Conservation (phyloP, 2,329 filamentous ascomycete species). For the Decorospora gaudefroyi region DNA sequence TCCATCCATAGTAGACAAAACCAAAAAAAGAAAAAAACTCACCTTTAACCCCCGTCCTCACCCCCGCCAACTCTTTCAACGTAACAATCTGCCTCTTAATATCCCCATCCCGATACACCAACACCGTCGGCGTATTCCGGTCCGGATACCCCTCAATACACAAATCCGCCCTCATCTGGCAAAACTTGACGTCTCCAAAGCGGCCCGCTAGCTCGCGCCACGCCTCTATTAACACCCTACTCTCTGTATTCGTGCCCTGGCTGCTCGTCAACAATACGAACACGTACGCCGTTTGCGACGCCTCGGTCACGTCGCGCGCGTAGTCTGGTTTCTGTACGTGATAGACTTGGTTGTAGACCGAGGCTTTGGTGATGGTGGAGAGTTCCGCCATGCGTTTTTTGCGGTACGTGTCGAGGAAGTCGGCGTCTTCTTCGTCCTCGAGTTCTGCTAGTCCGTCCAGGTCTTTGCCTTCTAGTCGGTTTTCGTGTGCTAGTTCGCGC, state of each 20-base stretch:
- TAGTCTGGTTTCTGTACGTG: constrained; percentile 95
- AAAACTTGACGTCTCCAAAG: constrained; percentile 96
- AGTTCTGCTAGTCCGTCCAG: constrained; percentile 91
- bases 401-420: constrained; percentile 84
- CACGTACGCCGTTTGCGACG: constrained; percentile 69
- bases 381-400: constrained; percentile 85
- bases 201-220: constrained; percentile 83
- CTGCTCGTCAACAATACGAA: constrained; percentile 83
- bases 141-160: constrained; percentile 98
- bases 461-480: constrained; percentile 90
- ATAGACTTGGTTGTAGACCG: constrained; percentile 87
- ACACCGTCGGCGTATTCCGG: constrained; percentile 87
- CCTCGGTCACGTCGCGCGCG: constrained; percentile 85
- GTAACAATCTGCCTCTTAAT: constrained; percentile 94
- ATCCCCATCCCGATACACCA: constrained; percentile 90
- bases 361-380: constrained; percentile 71
- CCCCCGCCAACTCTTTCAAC: constrained; percentile 74
- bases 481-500: constrained; percentile 82
- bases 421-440: constrained; percentile 94
- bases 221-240: constrained; percentile 77
- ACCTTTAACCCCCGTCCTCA: constrained; percentile 29
- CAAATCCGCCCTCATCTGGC: constrained; percentile 87
- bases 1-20: too few relatives aligned
- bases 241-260: constrained; percentile 80
- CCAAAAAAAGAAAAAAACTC: not conserved